Percentiles rank a stretch among this genome's conserved stretches.
Conservation (phyloP, 2,329 filamentous ascomycete genomes). For the Botrytis deweyae region DNA sequence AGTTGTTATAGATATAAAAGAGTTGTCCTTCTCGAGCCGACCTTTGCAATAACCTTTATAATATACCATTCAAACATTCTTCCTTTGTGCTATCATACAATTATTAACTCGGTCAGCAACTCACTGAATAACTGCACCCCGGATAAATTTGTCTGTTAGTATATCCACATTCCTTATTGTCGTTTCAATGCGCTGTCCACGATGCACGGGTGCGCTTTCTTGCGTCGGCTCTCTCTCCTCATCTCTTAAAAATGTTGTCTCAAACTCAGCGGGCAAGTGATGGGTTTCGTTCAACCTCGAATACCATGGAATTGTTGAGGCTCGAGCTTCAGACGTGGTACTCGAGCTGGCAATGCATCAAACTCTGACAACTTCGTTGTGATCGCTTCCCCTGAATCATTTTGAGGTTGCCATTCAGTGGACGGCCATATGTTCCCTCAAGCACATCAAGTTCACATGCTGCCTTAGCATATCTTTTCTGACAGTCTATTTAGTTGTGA, state of each 20-base stretch:
- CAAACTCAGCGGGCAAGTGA: neutral
- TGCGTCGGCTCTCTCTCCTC: neutral
- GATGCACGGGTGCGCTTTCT: neutral
- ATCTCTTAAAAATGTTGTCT: neutral
- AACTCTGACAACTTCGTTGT: neutral
- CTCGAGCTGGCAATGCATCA: constrained; percentile 13
- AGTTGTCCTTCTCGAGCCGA: neutral
- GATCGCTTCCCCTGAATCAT: neutral
- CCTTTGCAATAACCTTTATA: constrained; percentile 10
- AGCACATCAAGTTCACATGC: neutral
- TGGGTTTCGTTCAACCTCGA: neutral
- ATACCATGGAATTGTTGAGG: neutral
- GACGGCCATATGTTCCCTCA: neutral
- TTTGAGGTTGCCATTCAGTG: neutral
- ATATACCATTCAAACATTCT: neutral
- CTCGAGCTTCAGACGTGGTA: neutral
- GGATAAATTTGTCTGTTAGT: neutral
- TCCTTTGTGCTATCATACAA: neutral
- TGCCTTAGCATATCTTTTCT: neutral
- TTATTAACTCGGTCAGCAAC: neutral
- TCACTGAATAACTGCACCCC: neutral
- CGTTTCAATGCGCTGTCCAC: neutral
- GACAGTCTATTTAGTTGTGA: constrained; percentile 1
- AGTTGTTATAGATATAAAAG: constrained; percentile 19
- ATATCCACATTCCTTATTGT: neutral